These are phyloP conservation scores for Amoeboradix gromovi DNA, from an alignment of 371 early-diverging fungal genomes.

Conservation along the genomic window DNA sequence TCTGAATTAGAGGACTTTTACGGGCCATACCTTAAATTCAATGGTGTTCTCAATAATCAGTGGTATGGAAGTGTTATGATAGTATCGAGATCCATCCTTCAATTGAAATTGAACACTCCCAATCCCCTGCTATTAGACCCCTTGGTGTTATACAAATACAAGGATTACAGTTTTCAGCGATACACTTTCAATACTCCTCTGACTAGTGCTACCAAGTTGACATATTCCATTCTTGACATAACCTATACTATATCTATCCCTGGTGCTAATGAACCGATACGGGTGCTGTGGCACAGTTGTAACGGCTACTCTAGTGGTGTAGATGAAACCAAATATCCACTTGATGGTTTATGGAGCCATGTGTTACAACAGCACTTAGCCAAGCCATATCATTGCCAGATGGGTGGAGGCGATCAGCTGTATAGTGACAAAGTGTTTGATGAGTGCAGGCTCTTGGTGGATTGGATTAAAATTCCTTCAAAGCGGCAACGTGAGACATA, in stretches of 20 bases:
- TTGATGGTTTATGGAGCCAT: conserved; percentile 33
- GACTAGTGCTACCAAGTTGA: neutral
- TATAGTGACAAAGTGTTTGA: conserved; percentile 25
- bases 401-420: conserved; percentile 62
- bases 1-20: neutral
- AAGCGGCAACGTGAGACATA: conserved; percentile 16
- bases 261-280: neutral
- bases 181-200: neutral
- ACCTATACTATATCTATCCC: neutral
- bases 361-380: conserved; percentile 29
- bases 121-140: neutral
- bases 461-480: conserved; percentile 25
- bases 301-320: neutral
- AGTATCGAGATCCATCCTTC: neutral
- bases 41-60: neutral
- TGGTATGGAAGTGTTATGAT: neutral
- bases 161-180: neutral
- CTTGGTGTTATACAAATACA: neutral
- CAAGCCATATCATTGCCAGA: conserved; percentile 37
- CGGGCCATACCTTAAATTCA: neutral
- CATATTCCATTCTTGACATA: neutral
- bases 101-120: neutral
- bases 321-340: neutral
- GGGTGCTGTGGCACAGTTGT: neutral
- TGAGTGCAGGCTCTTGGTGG: conserved; percentile 22